phyloP scores from a whole-genome alignment of 1,284 basidiomycete species.

The Polyporus tsugae region DNA sequence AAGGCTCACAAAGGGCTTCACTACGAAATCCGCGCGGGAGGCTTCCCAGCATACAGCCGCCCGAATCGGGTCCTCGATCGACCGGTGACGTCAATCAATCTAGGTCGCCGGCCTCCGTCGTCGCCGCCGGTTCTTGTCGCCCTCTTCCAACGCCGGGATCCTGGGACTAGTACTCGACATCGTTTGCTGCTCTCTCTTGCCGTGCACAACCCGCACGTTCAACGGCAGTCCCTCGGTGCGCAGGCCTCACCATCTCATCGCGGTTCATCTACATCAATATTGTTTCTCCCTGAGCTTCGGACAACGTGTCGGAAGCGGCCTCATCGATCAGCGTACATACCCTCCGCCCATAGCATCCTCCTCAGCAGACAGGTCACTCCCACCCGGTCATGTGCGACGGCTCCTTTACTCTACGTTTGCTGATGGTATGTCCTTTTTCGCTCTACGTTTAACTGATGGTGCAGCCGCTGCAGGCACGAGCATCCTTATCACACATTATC shows the following conservation, averaged over 20 bases:
- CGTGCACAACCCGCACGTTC: neutral
- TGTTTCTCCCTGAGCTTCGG: neutral
- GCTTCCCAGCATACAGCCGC: conserved; percentile 14
- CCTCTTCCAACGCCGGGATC: neutral
- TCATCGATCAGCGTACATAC: conserved; percentile 10
- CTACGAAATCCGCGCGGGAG: neutral
- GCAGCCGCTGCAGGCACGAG: neutral
- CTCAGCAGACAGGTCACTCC: neutral
- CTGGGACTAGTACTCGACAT: neutral
- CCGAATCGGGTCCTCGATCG: conserved; percentile 23
- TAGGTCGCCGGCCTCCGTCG: conserved; percentile 8
- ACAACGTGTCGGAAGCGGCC: conserved; percentile 8
- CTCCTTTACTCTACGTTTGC: neutral
- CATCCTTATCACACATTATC: neutral
- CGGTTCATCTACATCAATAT: neutral
- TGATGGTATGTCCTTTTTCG: neutral
- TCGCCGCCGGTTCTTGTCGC: conserved; percentile 7
- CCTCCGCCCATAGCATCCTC: conserved; percentile 8
- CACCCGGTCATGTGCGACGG: neutral
- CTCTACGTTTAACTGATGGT: neutral
- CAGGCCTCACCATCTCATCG: conserved; percentile 1
- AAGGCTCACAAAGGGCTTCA: too few species aligned
- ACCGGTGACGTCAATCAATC: conserved; percentile 25
- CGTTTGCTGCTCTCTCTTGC: neutral
- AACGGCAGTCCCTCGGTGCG: neutral